phyloP scores from a whole-genome alignment of 306 rosid species.

The Arachis hypogaea region DNA sequence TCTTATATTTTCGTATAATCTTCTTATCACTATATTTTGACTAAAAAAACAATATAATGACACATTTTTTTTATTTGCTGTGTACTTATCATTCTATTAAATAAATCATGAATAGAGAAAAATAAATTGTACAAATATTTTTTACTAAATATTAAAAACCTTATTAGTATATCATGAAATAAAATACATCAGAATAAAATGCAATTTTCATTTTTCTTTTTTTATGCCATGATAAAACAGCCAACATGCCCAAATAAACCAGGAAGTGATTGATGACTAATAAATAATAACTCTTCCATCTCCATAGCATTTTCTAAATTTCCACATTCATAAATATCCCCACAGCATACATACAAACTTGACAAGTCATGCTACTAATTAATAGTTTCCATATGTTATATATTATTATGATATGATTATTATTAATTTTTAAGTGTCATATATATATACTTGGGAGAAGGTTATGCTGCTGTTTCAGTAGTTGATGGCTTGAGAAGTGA shows the following conservation, averaged over 20 bases:
- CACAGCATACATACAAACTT: constrained; percentile 12
- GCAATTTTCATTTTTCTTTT: not conserved
- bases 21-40: not conserved
- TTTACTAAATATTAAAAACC: not conserved
- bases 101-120: no score
- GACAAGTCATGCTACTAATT: constrained; percentile 27
- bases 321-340: constrained; percentile 22
- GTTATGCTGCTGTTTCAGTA: constrained; percentile 40
- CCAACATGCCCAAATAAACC: constrained; percentile 23
- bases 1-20: no score
- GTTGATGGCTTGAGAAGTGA: constrained; percentile 67
- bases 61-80: no score
- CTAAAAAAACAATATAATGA: not conserved
- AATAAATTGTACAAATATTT: no score
- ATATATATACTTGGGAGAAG: constrained; percentile 16
- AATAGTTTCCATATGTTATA: constrained; percentile 26
- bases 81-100: no score
- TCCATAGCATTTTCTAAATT: constrained; percentile 29
- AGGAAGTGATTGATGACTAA: not conserved
- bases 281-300: constrained; percentile 6
- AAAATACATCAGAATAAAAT: constrained; percentile 8
- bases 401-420: not conserved
- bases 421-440: constrained; percentile 17
- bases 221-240: constrained; percentile 1
- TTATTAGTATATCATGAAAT: not conserved